Base-by-base conservation (phyloP, 177 flowering plant species). In the Telopea speciosissima region DNA sequence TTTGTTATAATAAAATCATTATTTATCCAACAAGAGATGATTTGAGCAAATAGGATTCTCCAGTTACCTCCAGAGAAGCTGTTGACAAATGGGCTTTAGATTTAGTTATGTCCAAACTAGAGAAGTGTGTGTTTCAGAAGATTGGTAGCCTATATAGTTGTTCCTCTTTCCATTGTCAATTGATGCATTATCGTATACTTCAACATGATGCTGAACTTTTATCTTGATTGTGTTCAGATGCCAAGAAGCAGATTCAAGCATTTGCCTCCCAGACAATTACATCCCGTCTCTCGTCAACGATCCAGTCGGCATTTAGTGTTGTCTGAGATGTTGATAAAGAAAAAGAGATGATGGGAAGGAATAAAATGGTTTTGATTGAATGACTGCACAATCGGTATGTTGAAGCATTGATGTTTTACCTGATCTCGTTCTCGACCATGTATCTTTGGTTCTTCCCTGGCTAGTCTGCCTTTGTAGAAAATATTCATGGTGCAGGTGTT, bases 211-310 rank as follows among this genome's bases (percentile, higher is more conserved):
- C 3, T 49, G 40, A 49, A 49, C 49, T n/a, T 65, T 44, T 12
- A 12, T 21, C 25, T 59, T 66, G 28, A 12, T 69, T 19, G 24
- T 23, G 24, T 73, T 24, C 88, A 93, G 98, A 93, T 86, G 98
- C 98, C 45, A 92, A 90, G 89, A 89, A 92, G 81, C 94, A 92
- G 87, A 68, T 92, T 73, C 97, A 92, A 72, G 82, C 80, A 72
- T 92, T 89, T 79, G 97, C 98, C 67, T 65, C 91, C 2, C 92
- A 89, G 81, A 91, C 97, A 26, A 77, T 93, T 68, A 91, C 97
- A 67, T 81, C 87, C 25, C 91, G 81, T 23, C 60, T 91, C 68
- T 72, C 95, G 26, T 92, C 97, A n/a, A 87, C 90, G 17, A 24
- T 93, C 68, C 96, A 88, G 68, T 87, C 96, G 1, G 98, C 96